phyloP scores from a whole-genome alignment of 2,329 filamentous ascomycete genomes.

The Aphanoascus verrucosus region DNA sequence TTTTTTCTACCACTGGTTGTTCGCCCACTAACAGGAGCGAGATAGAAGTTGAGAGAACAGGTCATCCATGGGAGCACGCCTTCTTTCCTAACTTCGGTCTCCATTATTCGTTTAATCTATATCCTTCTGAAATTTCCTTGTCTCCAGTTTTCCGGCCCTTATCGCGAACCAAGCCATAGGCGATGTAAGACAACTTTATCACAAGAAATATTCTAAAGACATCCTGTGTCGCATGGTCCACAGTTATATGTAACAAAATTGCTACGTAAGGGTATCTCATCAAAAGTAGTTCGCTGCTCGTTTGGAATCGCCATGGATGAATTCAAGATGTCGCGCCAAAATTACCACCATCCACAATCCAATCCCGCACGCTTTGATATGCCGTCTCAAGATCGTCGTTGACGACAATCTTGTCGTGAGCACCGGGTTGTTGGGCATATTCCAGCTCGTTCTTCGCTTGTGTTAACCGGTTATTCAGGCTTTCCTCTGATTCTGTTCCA shows the following conservation, averaged over 20 bases:
- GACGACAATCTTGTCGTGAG: conserved; percentile 54
- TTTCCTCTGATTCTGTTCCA: conserved; percentile 67
- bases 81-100: conserved; percentile 8
- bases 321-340: conserved; percentile 20
- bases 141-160: not conserved
- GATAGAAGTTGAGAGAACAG: conserved; percentile 4
- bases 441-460: conserved; percentile 67
- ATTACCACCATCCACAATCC: conserved; percentile 36
- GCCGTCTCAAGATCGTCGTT: conserved; percentile 55
- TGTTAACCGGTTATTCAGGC: conserved; percentile 55
- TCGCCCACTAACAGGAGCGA: not conserved
- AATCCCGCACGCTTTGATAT: conserved; percentile 44
- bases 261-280: conserved; percentile 1
- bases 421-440: conserved; percentile 56
- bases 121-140: not conserved
- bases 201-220: not conserved
- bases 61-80: conserved; percentile 2
- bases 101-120: conserved; percentile 10
- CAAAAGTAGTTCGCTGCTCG: not conserved
- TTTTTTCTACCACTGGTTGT: not conserved
- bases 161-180: not conserved
- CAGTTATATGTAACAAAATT: too few species aligned
- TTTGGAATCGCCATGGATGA: not conserved
- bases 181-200: not conserved
- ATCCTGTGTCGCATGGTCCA: not conserved